Evolutionary conservation across 306 rosid species (phyloP).

Genomic region (Vigna reflexopilosa): DNA sequence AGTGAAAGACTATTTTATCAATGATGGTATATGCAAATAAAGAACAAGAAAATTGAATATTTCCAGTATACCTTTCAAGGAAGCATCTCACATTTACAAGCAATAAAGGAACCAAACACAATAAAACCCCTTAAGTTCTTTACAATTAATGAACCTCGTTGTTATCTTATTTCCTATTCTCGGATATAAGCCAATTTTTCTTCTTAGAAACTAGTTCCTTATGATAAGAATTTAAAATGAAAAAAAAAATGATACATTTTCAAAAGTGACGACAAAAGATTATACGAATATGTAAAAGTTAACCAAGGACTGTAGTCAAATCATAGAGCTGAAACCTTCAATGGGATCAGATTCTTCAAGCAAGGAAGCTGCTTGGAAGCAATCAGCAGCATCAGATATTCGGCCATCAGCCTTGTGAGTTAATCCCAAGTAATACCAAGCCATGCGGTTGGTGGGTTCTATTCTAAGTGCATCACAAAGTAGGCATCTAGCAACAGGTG

Average conservation of each 20-base stretch:
- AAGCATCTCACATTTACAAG: constrained; percentile 58
- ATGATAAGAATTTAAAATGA: constrained; percentile 19
- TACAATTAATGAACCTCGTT: constrained; percentile 32
- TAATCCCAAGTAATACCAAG: constrained; percentile 85
- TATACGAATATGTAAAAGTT: constrained; percentile 16
- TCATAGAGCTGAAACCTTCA: constrained; percentile 68
- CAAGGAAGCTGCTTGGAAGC: constrained; percentile 95
- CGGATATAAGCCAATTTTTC: constrained; percentile 21
- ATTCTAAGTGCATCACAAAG: constrained; percentile 87
- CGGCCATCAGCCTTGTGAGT: constrained; percentile 82
- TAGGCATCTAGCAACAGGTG: constrained; percentile 85
- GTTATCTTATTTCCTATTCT: constrained; percentile 35
- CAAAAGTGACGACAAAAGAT: constrained; percentile 22
- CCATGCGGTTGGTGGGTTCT: constrained; percentile 80
- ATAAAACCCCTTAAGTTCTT: constrained; percentile 33
- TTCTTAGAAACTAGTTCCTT: constrained; percentile 33
- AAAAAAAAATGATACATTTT: constrained; percentile 3
- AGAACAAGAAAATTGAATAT: constrained; percentile 3
- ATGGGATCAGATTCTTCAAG: constrained; percentile 94
- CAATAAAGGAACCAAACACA: constrained; percentile 46
- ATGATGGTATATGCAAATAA: neutral
- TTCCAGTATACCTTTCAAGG: constrained; percentile 16
- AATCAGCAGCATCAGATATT: constrained; percentile 78
- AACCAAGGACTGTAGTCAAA: constrained; percentile 48
- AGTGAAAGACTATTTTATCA: neutral